Evolutionary conservation across 2,329 filamentous ascomycete species (phyloP), one percentile per base, ranked within the genome.

Genomic region (Neophaeococcomyces aloes): DNA sequence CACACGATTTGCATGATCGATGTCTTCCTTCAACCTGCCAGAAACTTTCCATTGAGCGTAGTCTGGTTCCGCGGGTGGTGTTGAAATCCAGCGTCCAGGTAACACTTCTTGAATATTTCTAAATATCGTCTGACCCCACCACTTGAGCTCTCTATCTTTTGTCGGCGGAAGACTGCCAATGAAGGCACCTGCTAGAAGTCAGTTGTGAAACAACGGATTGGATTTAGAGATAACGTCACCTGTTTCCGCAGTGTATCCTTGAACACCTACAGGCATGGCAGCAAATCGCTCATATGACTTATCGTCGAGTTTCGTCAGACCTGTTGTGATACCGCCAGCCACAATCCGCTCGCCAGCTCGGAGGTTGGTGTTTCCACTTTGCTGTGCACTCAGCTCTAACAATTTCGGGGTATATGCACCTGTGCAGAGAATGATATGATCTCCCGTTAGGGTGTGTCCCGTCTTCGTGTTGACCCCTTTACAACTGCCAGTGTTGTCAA

Each of bases 1-100:
- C 1, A 74, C 66, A 35, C 70, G 61, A 44, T 72, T 74, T 2
- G 75, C 70, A 34, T 74, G 62, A n/a, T 67, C 57, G 30, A 81
- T 75, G 47, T 81, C 78, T 32, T 74, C 62, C 57, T 77, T 75
- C 7, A 81, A 65, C 15, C 61, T 60, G 1, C 61, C 61, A 0
- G 78, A 53, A 53, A 81, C 74, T 19, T 76, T 67, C 78, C 78
- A 82, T 54, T 82, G 78, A 4, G 65, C 69, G 53, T 81, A 81
- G 51, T 81, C 77, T 10, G 60, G 59, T 25, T 64, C 62, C 1
- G 66, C 55, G 0, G 78, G 78, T 1, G 78, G 78, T 14, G 68
- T 68, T 2, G 78, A 81, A 38, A 81, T 59, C 37, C 62, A 60
- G 3, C 68, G 69, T 1, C 75, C 74, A 1, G 75, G 71, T 32